phyloP scores from a whole-genome alignment of 2,329 filamentous ascomycete genomes.

The Trichophyton rubrum region DNA sequence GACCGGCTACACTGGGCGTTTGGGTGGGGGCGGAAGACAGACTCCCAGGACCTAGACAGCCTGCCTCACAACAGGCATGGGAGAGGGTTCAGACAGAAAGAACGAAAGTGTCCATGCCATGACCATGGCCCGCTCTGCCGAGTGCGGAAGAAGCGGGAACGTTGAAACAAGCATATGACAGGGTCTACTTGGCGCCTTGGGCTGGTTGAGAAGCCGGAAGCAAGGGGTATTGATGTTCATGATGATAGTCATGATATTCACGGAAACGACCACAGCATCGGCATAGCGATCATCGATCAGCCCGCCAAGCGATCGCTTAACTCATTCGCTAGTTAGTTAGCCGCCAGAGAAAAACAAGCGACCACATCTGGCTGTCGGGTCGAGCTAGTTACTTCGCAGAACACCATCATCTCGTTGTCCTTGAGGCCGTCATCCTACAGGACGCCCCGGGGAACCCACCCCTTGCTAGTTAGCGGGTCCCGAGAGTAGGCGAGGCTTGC shows the following conservation, averaged over 20 bases:
- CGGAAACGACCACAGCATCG: not conserved
- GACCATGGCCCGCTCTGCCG: not conserved
- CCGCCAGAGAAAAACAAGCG: not conserved
- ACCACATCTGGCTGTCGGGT: not conserved
- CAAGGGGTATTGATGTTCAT: not conserved
- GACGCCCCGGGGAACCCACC: too few relatives aligned
- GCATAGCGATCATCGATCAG: not conserved
- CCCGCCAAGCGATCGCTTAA: not conserved
- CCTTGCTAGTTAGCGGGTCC: not conserved
- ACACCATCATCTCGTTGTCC: not conserved
- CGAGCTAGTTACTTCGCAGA: not conserved
- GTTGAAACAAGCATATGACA: slow-evolving; percentile 4
- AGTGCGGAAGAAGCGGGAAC: not conserved
- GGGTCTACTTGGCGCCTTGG: not conserved
- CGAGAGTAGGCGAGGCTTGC: not conserved
- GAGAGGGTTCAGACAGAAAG: not conserved
- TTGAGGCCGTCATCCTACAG: not conserved
- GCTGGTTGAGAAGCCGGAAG: not conserved
- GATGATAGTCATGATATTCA: not conserved
- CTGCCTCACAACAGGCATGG: not conserved
- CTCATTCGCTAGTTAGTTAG: not conserved
- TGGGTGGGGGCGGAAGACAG: not conserved
- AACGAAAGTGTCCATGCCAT: not conserved
- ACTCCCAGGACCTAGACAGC: not conserved
- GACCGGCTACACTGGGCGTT: not conserved